Percentiles rank a stretch among this genome's conserved stretches.
Conservation (phyloP, 192 early-diverging fungal species). For the Entomortierella beljakovae region DNA sequence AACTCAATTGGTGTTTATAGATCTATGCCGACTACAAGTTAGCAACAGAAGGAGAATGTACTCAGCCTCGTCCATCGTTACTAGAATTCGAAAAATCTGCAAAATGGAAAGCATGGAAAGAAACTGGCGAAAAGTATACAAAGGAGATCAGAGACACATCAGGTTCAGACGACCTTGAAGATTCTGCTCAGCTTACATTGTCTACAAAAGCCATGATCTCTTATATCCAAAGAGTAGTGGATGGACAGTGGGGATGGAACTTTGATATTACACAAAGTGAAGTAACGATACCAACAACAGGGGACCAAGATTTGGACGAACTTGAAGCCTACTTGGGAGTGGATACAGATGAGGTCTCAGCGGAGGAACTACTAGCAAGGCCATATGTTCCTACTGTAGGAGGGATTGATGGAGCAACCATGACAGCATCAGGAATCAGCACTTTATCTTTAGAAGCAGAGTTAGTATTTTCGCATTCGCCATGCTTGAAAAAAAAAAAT, state of each 20-base stretch:
- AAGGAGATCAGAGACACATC: conserved; percentile 10
- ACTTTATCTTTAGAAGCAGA: conserved; percentile 49
- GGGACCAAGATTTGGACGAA: conserved; percentile 46
- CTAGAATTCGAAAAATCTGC: conserved; percentile 55
- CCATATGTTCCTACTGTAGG: conserved; percentile 32
- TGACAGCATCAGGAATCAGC: conserved; percentile 55
- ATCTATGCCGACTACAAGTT: conserved; percentile 56
- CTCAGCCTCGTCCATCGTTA: conserved; percentile 42
- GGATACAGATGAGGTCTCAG: conserved; percentile 46
- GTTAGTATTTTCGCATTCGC: background rate
- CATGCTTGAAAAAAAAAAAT: conserved; percentile 7
- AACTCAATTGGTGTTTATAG: conserved; percentile 6
- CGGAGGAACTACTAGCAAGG: conserved; percentile 38
- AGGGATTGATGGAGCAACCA: conserved; percentile 15
- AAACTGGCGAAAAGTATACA: conserved; percentile 25
- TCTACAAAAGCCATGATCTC: conserved; percentile 28
- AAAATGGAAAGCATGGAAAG: conserved; percentile 62
- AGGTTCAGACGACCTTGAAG: conserved; percentile 1
- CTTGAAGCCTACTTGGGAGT: conserved; percentile 37
- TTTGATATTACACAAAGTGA: conserved; percentile 13
- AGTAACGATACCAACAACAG: background rate
- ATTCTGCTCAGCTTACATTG: conserved; percentile 20
- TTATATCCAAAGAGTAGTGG: conserved; percentile 36
- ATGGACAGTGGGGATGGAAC: conserved; percentile 45
- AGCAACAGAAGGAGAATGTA: conserved; percentile 54